Evolutionary conservation across 768 basidiomycete species (phyloP).

Genomic region (Agrocybe chaxingu): DNA sequence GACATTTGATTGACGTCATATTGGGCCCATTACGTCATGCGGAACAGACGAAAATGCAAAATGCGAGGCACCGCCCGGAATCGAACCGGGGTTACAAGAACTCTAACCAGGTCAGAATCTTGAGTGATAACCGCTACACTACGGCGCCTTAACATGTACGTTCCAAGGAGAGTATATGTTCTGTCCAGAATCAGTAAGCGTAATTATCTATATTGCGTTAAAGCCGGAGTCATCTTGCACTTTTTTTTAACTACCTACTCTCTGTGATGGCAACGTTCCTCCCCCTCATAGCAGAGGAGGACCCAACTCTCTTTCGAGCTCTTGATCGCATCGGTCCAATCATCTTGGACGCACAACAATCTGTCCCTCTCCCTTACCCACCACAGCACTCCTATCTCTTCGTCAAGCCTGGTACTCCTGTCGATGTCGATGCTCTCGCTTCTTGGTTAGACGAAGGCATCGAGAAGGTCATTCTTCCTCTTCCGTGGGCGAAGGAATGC

Average conservation of each 20-base stretch:
- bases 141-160: slow-evolving; percentile 17
- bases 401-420: slow-evolving; percentile 44
- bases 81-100: slow-evolving; percentile 39
- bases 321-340: slow-evolving; percentile 78
- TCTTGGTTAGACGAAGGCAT: slow-evolving; percentile 75
- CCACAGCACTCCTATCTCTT: slow-evolving; percentile 47
- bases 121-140: slow-evolving; percentile 37
- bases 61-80: slow-evolving; percentile 30
- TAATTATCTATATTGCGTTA: slow-evolving; percentile 7
- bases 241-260: no score
- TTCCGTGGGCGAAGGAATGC: slow-evolving; percentile 61
- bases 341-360: slow-evolving; percentile 43
- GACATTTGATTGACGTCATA: slow-evolving; percentile 10
- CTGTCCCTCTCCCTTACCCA: slow-evolving; percentile 27
- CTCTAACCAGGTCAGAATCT: slow-evolving; percentile 25
- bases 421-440: slow-evolving; percentile 53
- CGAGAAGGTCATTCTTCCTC: slow-evolving; percentile 74
- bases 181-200: neutral
- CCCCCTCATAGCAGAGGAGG: slow-evolving; percentile 52
- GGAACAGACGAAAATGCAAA: slow-evolving; percentile 7
- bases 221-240: no score
- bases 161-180: neutral
- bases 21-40: neutral
- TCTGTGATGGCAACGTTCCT: slow-evolving; percentile 48
- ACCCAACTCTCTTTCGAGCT: slow-evolving; percentile 49